Conservation (phyloP, 1,139 yeast species). For the Candida gigantensis region DNA sequence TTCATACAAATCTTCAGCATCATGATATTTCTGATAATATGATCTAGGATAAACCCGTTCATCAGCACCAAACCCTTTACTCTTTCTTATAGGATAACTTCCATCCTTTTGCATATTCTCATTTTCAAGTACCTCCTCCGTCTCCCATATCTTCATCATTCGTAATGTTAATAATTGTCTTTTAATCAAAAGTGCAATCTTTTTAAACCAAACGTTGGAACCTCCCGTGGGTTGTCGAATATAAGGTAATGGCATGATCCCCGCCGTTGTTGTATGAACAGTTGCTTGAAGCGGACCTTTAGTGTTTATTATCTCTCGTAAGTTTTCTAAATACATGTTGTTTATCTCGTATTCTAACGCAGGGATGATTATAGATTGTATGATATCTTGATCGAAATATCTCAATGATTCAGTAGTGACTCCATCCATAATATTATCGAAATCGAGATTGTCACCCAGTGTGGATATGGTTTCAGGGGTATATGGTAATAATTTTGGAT, state of each 20-base stretch:
- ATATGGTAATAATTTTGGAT: slow-evolving; percentile 37
- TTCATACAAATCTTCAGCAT: slow-evolving; percentile 43
- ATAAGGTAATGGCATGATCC: slow-evolving; percentile 31
- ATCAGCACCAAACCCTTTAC: slow-evolving; percentile 29
- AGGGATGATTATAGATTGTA: slow-evolving; percentile 39
- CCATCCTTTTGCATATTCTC: slow-evolving; percentile 25
- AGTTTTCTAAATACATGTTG: slow-evolving; percentile 23
- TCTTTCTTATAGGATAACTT: slow-evolving; percentile 27
- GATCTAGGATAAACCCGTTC: slow-evolving; percentile 31
- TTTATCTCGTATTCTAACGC: slow-evolving; percentile 39
- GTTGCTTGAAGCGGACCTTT: slow-evolving; percentile 43
- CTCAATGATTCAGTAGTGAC: slow-evolving; percentile 5
- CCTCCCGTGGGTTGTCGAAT: slow-evolving; percentile 29
- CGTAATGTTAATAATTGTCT: slow-evolving; percentile 27
- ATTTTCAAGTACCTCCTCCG: slow-evolving; percentile 10
- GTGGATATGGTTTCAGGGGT: slow-evolving; percentile 19
- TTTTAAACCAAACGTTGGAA: slow-evolving; percentile 21
- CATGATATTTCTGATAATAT: slow-evolving; percentile 29
- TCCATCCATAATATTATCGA: slow-evolving; percentile 8
- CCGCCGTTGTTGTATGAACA: slow-evolving; percentile 33
- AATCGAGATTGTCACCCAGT: slow-evolving; percentile 8
- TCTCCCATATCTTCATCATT: slow-evolving; percentile 31
- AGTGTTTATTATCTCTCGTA: slow-evolving; percentile 24
- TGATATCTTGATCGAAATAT: slow-evolving; percentile 35
- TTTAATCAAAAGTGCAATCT: slow-evolving; percentile 36